Percentiles rank a stretch among this genome's conserved stretches.
phyloP scores from a whole-genome alignment of 331 rosid genomes.

The Arachis monticola region DNA sequence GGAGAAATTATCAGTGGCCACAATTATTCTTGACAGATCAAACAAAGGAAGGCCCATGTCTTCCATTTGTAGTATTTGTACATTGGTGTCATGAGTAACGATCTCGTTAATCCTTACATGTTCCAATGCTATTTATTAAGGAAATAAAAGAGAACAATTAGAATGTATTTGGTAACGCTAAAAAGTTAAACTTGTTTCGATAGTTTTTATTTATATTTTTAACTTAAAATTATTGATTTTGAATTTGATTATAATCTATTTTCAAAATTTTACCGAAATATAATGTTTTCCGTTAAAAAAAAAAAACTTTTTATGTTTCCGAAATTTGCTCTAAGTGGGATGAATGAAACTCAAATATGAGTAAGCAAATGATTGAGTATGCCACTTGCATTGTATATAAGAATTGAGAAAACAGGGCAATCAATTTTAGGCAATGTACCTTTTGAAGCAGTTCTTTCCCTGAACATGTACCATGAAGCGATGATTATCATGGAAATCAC shows the following conservation, averaged over 20 bases:
- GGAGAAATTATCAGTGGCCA: constrained; percentile 43
- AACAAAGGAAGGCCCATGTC: constrained; percentile 12
- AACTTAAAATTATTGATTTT: too few species aligned
- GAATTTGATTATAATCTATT: too few species aligned
- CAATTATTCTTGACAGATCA: constrained; percentile 20
- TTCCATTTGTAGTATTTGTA: neutral
- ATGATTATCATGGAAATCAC: constrained; percentile 44
- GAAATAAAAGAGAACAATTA: neutral
- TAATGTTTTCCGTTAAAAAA: too few species aligned
- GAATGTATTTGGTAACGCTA: too few species aligned
- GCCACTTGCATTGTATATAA: neutral
- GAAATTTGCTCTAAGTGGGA: too few species aligned
- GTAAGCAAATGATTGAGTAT: neutral
- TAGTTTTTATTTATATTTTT: too few species aligned
- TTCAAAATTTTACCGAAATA: too few species aligned
- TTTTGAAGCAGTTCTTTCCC: constrained; percentile 27
- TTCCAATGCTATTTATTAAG: neutral
- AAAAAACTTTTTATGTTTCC: too few species aligned
- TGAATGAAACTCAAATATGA: neutral
- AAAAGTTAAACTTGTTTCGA: too few species aligned
- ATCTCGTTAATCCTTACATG: neutral
- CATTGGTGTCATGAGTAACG: neutral
- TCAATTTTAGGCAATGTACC: constrained; percentile 23
- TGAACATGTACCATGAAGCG: constrained; percentile 30
- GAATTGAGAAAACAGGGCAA: neutral